These are phyloP conservation scores for Curvularia lunata DNA, from an alignment of 2,329 filamentous ascomycete species.

Conservation along the genomic window DNA sequence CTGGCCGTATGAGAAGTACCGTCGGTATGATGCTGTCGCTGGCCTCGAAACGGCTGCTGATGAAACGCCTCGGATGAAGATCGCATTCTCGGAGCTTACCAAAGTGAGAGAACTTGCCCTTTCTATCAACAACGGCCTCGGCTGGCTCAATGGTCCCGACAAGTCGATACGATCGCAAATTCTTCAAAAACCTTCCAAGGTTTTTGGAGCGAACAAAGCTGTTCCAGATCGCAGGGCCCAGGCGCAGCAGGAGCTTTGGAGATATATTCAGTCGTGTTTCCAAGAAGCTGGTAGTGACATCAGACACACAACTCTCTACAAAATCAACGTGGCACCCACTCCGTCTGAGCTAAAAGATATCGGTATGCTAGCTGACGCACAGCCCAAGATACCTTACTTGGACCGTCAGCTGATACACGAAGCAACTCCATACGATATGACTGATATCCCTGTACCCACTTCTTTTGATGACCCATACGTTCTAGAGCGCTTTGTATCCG, in stretches of 20 bases:
- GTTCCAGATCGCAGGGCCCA: slow-evolving; percentile 49
- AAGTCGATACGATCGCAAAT: slow-evolving; percentile 57
- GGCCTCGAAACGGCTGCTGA: slow-evolving; percentile 69
- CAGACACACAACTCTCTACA: slow-evolving; percentile 39
- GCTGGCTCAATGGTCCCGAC: slow-evolving; percentile 70
- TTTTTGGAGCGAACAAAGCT: slow-evolving; percentile 55
- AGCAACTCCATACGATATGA: slow-evolving; percentile 30
- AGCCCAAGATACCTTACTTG: slow-evolving; percentile 40
- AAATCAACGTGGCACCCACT: slow-evolving; percentile 27
- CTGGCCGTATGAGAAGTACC: slow-evolving; percentile 67
- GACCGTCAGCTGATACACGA: slow-evolving; percentile 38
- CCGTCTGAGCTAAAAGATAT: slow-evolving; percentile 24
- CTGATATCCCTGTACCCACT: slow-evolving; percentile 25
- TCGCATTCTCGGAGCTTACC: slow-evolving; percentile 63
- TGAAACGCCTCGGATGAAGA: slow-evolving; percentile 66
- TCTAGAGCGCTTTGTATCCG: slow-evolving; percentile 28
- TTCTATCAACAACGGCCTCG: slow-evolving; percentile 70
- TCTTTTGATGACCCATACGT: slow-evolving; percentile 33
- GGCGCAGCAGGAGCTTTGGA: slow-evolving; percentile 48
- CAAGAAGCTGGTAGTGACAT: slow-evolving; percentile 28
- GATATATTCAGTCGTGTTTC: slow-evolving; percentile 36
- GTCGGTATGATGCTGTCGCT: slow-evolving; percentile 65
- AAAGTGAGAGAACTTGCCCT: slow-evolving; percentile 68
- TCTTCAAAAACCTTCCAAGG: slow-evolving; percentile 50
- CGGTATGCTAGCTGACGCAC: slow-evolving; percentile 19